phyloP scores from a whole-genome alignment of 805 yeast species.

The Nakazawaea ernobii region DNA sequence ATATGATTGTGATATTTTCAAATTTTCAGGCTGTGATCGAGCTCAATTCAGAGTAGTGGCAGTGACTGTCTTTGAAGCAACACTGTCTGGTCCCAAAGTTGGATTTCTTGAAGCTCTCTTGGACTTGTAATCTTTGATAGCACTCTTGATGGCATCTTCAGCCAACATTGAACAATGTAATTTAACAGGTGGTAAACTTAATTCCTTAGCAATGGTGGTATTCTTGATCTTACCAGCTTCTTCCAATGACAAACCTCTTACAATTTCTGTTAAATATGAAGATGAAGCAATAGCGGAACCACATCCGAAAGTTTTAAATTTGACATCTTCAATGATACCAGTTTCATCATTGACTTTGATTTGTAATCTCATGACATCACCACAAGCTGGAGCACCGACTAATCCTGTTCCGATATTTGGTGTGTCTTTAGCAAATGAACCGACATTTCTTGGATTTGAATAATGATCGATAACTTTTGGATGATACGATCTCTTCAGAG shows the following conservation, averaged over 20 bases:
- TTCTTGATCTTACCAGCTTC: constrained; percentile 92
- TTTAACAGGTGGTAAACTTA: constrained; percentile 94
- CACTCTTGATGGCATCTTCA: constrained; percentile 97
- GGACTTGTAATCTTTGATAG: constrained; percentile 88
- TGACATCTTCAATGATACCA: constrained; percentile 90
- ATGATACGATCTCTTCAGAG: constrained; percentile 51
- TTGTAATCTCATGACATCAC: constrained; percentile 97
- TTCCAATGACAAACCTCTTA: constrained; percentile 89
- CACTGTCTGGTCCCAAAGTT: constrained; percentile 54
- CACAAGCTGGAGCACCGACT: constrained; percentile 99
- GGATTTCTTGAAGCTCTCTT: constrained; percentile 57
- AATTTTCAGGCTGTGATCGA: background rate
- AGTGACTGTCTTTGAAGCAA: constrained; percentile 23
- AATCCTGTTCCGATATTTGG: constrained; percentile 89
- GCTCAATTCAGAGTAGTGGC: constrained; percentile 3
- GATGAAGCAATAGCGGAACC: constrained; percentile 97
- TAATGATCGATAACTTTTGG: constrained; percentile 95
- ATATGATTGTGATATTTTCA: background rate
- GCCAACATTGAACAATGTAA: constrained; percentile 98
- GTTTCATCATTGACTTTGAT: constrained; percentile 87
- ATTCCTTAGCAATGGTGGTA: constrained; percentile 90
- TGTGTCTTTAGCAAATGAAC: constrained; percentile 76
- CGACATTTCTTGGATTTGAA: constrained; percentile 95
- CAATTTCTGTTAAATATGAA: constrained; percentile 90
- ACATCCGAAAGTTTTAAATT: constrained; percentile 98